Percentiles rank a stretch among this genome's conserved stretches.
Evolutionary conservation across 208 protist species (phyloP).

Genomic region (Acanthamoeba quina): DNA sequence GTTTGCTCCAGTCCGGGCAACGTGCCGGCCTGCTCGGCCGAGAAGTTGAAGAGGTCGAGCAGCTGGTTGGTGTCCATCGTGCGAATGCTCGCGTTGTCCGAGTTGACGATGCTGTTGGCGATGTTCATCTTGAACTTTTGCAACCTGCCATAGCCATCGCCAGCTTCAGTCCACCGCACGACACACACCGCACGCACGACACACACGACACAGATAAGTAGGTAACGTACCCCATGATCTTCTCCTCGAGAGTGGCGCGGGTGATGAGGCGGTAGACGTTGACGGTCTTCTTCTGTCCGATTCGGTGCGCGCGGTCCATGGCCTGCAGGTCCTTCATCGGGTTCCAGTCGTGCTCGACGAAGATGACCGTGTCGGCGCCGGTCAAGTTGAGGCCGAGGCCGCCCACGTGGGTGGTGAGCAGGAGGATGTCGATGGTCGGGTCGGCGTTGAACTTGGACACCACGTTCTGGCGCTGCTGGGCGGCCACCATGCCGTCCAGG

Average conservation of each 20-base stretch:
- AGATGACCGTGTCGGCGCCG: slow-evolving; percentile 99
- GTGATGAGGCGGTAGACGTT: slow-evolving; percentile 97
- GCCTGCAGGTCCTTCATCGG: slow-evolving; percentile 98
- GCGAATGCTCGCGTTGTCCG: slow-evolving; percentile 86
- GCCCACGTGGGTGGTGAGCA: slow-evolving; percentile 97
- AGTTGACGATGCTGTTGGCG: slow-evolving; percentile 89
- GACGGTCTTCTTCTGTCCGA: slow-evolving; percentile 97
- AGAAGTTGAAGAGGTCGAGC: slow-evolving; percentile 85
- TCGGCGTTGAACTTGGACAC: slow-evolving; percentile 97
- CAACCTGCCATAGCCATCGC: slow-evolving; percentile 74
- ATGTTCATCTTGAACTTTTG: slow-evolving; percentile 91
- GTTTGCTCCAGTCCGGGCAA: not conserved
- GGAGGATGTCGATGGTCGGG: slow-evolving; percentile 96
- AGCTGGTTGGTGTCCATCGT: slow-evolving; percentile 87
- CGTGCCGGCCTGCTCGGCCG: not conserved
- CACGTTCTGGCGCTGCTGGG: slow-evolving; percentile 93
- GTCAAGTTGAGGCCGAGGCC: slow-evolving; percentile 99
- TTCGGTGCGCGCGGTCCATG: slow-evolving; percentile 97
- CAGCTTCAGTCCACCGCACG: not conserved
- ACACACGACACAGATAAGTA: not conserved
- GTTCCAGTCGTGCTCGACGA: slow-evolving; percentile 99
- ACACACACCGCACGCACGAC: not conserved
- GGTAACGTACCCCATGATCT: slow-evolving; percentile 90
- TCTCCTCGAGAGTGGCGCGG: slow-evolving; percentile 97
- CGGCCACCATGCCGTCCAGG: slow-evolving; percentile 95